Evolutionary conservation across 208 protist species (phyloP).

Genomic region (Trypanosoma cruzi): DNA sequence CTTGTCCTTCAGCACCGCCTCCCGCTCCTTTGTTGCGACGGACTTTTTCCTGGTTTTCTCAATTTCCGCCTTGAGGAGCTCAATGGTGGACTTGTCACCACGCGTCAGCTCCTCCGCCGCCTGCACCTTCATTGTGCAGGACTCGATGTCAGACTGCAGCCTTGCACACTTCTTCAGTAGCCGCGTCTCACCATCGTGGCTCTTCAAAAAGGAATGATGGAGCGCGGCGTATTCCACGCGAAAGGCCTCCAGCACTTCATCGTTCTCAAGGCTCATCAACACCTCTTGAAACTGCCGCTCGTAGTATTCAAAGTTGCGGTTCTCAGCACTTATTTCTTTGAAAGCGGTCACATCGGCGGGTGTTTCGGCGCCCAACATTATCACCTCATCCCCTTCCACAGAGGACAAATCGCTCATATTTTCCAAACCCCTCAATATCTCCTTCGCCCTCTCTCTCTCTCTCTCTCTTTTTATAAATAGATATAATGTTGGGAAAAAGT

Average conservation of each 20-base stretch:
- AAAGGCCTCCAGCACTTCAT: slow-evolving; percentile 96
- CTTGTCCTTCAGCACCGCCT: slow-evolving; percentile 93
- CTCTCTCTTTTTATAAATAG: slow-evolving; percentile 10
- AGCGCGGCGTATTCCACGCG: slow-evolving; percentile 97
- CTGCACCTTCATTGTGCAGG: slow-evolving; percentile 95
- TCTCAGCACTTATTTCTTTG: slow-evolving; percentile 53
- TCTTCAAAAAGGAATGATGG: slow-evolving; percentile 96
- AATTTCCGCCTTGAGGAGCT: slow-evolving; percentile 91
- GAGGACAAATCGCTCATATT: slow-evolving; percentile 1
- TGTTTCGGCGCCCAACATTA: slow-evolving; percentile 10
- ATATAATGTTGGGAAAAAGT: too few relatives aligned
- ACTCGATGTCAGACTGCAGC: slow-evolving; percentile 95
- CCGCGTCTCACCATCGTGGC: slow-evolving; percentile 97
- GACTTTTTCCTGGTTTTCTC: slow-evolving; percentile 96
- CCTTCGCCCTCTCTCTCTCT: neutral
- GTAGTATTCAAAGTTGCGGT: slow-evolving; percentile 88
- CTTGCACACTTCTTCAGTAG: slow-evolving; percentile 96
- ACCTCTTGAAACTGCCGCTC: slow-evolving; percentile 96
- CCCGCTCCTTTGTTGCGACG: slow-evolving; percentile 92
- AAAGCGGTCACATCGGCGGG: slow-evolving; percentile 47
- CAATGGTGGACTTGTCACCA: slow-evolving; percentile 96
- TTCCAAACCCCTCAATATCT: neutral
- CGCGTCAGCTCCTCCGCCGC: slow-evolving; percentile 93
- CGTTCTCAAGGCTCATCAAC: slow-evolving; percentile 92
- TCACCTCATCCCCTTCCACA: neutral